Conservation (phyloP, 495 filamentous ascomycete genomes). For the Hypoxylon lienhwacheense region DNA sequence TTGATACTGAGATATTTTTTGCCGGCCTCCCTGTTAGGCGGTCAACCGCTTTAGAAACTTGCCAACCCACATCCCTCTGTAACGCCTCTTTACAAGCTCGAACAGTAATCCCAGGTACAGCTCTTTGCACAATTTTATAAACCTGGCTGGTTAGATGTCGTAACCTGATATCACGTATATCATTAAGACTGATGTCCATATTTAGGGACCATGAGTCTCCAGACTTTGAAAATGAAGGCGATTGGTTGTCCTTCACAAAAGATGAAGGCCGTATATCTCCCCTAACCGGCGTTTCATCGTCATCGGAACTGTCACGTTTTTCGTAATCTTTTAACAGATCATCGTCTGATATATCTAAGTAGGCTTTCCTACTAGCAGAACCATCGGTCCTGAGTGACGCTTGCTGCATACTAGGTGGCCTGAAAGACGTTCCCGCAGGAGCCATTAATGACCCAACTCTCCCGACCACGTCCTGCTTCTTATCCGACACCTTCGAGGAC, state of each 20-base stretch:
- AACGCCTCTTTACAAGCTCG: conserved; percentile 35
- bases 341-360: conserved; percentile 49
- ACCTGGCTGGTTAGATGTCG: conserved; percentile 35
- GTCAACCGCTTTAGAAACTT: conserved; percentile 35
- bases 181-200: conserved; percentile 28
- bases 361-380: conserved; percentile 35
- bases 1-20: conserved; percentile 11
- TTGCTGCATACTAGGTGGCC: conserved; percentile 50
- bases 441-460: conserved; percentile 66
- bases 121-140: conserved; percentile 34
- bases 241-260: conserved; percentile 46
- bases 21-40: conserved; percentile 11
- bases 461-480: conserved; percentile 24
- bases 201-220: conserved; percentile 9
- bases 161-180: conserved; percentile 37
- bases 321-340: conserved; percentile 44
- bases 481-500: conserved; percentile 19
- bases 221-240: conserved; percentile 5
- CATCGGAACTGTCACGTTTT: conserved; percentile 49
- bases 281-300: conserved; percentile 47
- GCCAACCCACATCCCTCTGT: conserved; percentile 32
- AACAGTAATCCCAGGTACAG: conserved; percentile 25
- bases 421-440: conserved; percentile 74
- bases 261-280: conserved; percentile 73
- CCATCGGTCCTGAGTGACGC: conserved; percentile 9